phyloP scores from a whole-genome alignment of 1,284 basidiomycete species.

The Cutaneotrichosporon cavernicola region DNA sequence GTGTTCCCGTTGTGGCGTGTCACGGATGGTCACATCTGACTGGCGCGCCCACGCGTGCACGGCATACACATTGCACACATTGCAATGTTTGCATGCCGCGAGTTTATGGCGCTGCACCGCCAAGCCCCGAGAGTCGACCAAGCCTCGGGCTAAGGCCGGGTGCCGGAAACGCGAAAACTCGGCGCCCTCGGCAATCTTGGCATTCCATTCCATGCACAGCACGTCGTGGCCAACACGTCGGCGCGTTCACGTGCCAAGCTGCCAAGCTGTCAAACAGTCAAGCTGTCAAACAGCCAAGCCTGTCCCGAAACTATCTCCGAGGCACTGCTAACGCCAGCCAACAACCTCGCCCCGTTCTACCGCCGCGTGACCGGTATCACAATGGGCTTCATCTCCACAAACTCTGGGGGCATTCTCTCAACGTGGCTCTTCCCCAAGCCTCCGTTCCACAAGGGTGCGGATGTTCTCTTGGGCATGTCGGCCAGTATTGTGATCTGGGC shows the following conservation, averaged over 20 bases:
- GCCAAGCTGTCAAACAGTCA: too few relatives aligned
- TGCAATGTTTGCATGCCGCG: background rate
- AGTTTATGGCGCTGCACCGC: background rate
- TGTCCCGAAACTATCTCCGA: background rate
- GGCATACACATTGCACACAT: background rate
- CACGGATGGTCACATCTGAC: background rate
- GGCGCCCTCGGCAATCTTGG: background rate
- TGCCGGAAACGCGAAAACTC: slow-evolving; percentile 2
- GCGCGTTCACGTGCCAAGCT: background rate
- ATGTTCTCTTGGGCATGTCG: slow-evolving; percentile 29
- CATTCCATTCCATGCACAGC: background rate
- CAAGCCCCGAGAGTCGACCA: background rate
- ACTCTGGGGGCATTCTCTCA: slow-evolving; percentile 61
- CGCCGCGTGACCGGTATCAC: slow-evolving; percentile 61
- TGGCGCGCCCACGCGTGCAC: too few relatives aligned
- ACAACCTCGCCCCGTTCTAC: slow-evolving; percentile 58
- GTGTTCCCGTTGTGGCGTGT: background rate
- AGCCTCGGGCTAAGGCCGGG: background rate
- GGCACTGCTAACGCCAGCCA: slow-evolving; percentile 42
- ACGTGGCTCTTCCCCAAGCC: slow-evolving; percentile 58
- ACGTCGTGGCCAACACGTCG: slow-evolving; percentile 3
- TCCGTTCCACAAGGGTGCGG: slow-evolving; percentile 54
- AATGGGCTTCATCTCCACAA: slow-evolving; percentile 58
- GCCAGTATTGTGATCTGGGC: slow-evolving; percentile 21
- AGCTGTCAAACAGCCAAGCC: background rate